Evolutionary conservation across 2,329 filamentous ascomycete species (phyloP).

Genomic region (Aspergillus texensis): DNA sequence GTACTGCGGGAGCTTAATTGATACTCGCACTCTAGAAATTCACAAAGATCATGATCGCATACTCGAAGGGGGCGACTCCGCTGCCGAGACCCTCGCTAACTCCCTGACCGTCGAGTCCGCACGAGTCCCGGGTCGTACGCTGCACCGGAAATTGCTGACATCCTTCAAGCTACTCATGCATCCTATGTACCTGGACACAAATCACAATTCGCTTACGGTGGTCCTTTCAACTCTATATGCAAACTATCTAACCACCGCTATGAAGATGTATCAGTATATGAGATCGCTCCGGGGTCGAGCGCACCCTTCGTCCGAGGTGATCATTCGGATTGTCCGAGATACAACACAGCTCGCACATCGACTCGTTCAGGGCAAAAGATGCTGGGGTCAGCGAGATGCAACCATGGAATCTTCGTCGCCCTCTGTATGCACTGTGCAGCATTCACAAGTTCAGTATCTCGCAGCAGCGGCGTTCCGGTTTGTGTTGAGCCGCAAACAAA

Average conservation of each 20-base stretch:
- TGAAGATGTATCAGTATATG: constrained; percentile 68
- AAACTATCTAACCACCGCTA: constrained; percentile 76
- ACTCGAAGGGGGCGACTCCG: constrained; percentile 52
- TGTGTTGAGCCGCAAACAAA: constrained; percentile 72
- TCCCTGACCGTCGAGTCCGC: constrained; percentile 78
- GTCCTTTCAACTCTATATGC: constrained; percentile 74
- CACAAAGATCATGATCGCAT: constrained; percentile 64
- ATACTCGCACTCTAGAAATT: constrained; percentile 74
- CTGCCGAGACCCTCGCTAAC: constrained; percentile 62
- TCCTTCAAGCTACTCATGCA: constrained; percentile 84
- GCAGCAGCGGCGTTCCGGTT: constrained; percentile 69
- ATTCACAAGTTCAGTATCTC: constrained; percentile 64
- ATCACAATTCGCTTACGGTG: constrained; percentile 70
- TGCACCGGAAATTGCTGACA: constrained; percentile 75
- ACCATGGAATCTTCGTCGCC: constrained; percentile 18
- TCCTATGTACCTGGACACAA: constrained; percentile 54
- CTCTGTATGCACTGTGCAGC: constrained; percentile 62
- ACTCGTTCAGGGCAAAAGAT: constrained; percentile 61
- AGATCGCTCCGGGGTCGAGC: constrained; percentile 57
- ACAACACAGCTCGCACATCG: constrained; percentile 66
- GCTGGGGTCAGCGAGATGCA: constrained; percentile 9
- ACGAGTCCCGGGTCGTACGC: constrained; percentile 72
- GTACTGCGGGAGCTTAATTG: constrained; percentile 82
- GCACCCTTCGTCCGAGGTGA: constrained; percentile 61
- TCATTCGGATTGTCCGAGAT: constrained; percentile 67